Evolutionary conservation across 257 asterid genomes (phyloP).

Genomic region (Solanum corneliomulleri): DNA sequence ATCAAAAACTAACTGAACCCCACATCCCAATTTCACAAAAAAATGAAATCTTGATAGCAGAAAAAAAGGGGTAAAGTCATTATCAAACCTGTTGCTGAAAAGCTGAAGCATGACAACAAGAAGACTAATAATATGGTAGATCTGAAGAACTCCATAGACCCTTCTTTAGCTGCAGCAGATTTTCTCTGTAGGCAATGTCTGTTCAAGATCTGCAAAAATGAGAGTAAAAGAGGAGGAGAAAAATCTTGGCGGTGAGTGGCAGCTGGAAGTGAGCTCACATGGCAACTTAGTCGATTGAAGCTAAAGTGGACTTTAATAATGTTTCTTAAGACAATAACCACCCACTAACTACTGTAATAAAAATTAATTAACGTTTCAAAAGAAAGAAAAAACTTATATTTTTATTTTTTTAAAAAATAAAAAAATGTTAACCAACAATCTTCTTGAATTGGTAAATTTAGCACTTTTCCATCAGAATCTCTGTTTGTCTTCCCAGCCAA

Average conservation of each 20-base stretch:
- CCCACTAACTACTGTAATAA: background rate
- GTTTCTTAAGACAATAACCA: background rate
- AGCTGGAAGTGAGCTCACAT: background rate
- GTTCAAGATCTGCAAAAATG: slow-evolving; percentile 28
- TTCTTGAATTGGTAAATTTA: background rate
- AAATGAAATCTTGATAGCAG: background rate
- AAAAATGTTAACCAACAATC: background rate
- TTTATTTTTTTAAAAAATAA: too few species aligned
- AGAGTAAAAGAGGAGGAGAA: background rate
- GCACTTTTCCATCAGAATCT: background rate
- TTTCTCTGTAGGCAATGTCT: slow-evolving; percentile 1
- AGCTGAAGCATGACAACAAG: slow-evolving; percentile 46
- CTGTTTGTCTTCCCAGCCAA: background rate
- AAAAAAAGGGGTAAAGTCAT: background rate
- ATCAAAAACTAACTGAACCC: background rate
- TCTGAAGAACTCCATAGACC: slow-evolving; percentile 25
- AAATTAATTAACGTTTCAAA: background rate
- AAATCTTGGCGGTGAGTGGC: slow-evolving; percentile 15
- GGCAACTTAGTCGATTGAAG: background rate
- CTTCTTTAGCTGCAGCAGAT: slow-evolving; percentile 2
- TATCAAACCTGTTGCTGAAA: slow-evolving; percentile 44
- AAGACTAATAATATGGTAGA: slow-evolving; percentile 26
- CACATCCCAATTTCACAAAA: background rate
- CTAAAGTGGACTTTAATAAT: slow-evolving; percentile 9
- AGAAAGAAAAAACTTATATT: background rate